These are phyloP conservation scores for Aspergillus felis DNA, from an alignment of 2,329 filamentous ascomycete genomes.

Conservation along the genomic window DNA sequence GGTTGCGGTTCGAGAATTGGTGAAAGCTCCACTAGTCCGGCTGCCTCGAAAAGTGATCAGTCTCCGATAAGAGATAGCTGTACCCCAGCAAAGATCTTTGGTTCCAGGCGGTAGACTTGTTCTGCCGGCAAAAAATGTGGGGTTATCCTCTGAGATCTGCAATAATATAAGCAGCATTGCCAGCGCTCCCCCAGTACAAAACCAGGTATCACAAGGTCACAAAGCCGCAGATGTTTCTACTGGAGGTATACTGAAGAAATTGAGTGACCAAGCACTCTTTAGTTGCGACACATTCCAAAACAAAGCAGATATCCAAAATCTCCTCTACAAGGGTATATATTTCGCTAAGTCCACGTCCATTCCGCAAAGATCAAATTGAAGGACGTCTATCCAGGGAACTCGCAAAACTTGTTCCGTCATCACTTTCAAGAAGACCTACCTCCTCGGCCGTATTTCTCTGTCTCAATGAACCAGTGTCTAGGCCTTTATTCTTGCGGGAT, in stretches of 20 bases:
- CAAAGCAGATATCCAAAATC: not conserved
- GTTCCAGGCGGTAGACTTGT: constrained; percentile 16
- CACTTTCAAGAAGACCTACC: constrained; percentile 34
- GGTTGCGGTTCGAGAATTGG: constrained; percentile 13
- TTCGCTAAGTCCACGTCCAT: not conserved
- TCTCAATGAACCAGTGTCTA: constrained; percentile 24
- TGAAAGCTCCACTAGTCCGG: not conserved
- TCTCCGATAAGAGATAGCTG: not conserved
- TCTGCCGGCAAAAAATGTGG: constrained; percentile 22
- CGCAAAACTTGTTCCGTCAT: constrained; percentile 29
- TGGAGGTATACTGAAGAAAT: not conserved
- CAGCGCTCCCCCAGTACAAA: not conserved
- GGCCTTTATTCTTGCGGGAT: constrained; percentile 40
- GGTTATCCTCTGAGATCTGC: constrained; percentile 11
- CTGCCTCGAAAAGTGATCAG: not conserved
- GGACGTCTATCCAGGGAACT: constrained; percentile 30
- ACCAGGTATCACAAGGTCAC: not conserved
- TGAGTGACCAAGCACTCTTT: not conserved
- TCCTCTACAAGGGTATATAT: not conserved
- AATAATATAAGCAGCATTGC: not conserved
- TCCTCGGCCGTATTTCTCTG: constrained; percentile 30
- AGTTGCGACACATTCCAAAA: not conserved
- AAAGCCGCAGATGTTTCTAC: not conserved
- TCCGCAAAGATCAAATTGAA: constrained; percentile 22
- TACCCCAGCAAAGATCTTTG: not conserved